Conservation (phyloP, 768 basidiomycete genomes). For the Cyclocybe aegerita region DNA sequence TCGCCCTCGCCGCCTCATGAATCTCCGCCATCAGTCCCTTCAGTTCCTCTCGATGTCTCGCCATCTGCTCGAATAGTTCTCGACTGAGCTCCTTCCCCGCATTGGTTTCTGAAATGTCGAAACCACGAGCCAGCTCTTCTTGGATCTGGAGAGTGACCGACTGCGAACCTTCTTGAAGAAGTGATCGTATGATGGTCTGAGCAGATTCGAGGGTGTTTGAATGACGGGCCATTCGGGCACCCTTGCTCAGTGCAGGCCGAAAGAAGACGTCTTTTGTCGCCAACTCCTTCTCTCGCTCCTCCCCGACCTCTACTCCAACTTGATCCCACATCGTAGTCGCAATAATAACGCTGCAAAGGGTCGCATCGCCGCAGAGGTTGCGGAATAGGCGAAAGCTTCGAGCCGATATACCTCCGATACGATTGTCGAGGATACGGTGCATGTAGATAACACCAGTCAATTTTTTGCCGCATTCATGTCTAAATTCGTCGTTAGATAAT, state of each 20-base stretch:
- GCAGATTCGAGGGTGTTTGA: slow-evolving; percentile 39
- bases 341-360: slow-evolving; percentile 50
- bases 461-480: slow-evolving; percentile 33
- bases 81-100: slow-evolving; percentile 53
- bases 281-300: slow-evolving; percentile 47
- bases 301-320: slow-evolving; percentile 35
- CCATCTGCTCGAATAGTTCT: slow-evolving; percentile 46
- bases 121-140: slow-evolving; percentile 48
- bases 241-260: slow-evolving; percentile 49
- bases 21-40: slow-evolving; percentile 44
- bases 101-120: slow-evolving; percentile 48
- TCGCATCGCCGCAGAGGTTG: slow-evolving; percentile 49
- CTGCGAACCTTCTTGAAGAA: slow-evolving; percentile 31
- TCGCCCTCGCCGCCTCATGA: slow-evolving; percentile 24
- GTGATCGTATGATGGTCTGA: slow-evolving; percentile 37
- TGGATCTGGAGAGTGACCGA: slow-evolving; percentile 53
- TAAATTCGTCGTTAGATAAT: slow-evolving; percentile 7
- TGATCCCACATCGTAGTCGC: slow-evolving; percentile 56
- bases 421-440: slow-evolving; percentile 52
- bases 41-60: slow-evolving; percentile 49
- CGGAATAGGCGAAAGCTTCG: slow-evolving; percentile 53
- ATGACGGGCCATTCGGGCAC: slow-evolving; percentile 45
- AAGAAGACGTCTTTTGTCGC: slow-evolving; percentile 42
- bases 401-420: slow-evolving; percentile 50
- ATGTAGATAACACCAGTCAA: slow-evolving; percentile 56